Base-by-base conservation (phyloP, 2,329 filamentous ascomycete species). In the Aphanoascus verrucosus region DNA sequence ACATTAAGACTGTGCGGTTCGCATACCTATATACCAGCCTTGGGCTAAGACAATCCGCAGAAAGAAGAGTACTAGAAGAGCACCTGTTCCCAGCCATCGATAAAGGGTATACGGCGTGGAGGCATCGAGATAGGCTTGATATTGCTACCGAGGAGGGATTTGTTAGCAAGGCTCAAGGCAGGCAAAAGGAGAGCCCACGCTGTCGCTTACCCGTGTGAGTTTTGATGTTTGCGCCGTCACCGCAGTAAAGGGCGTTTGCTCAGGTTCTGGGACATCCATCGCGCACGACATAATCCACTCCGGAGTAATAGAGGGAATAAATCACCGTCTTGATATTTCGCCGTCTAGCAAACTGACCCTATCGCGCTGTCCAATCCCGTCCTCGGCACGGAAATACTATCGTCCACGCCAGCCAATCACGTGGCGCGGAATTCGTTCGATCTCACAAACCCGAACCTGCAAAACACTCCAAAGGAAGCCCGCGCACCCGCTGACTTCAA, bases 11-110 rank as follows among this genome's bases (percentile, higher is more conserved):
- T 3, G 23, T 28, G 3, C 23, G 32, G 51, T 43, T n/a, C 19
- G 57, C 75, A 59, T 78, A 95, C 89, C 89, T 61, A 98, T 97
- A 70, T 98, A 98, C 93, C 93, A 98, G 72, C 93, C 93, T 75
- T 97, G 89, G 55, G 89, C 88, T 49, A 95, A 59, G 60, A 98
- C 77, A 70, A 98, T 94, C 68, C 93, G 84, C 61, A 93, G 68
- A 68, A 88, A 91, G 77, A 98, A 98, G 62, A 89, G 58, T 58
- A 88, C 54, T 56, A 97, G 81, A 53, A 85, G 77, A 40, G 80
- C 76, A 49, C 72, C 86, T 15, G 91, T 95, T 69, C 84, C 84
- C 57, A 85, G 67, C 93, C 93, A 98, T 77, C 93, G 81, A 74
- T 97, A 95, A 55, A 84, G 75, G 52, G 89, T 83, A 71, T 82